Evolutionary conservation across 495 filamentous ascomycete genomes (phyloP).

Genomic region (Clohesyomyces aquaticus): DNA sequence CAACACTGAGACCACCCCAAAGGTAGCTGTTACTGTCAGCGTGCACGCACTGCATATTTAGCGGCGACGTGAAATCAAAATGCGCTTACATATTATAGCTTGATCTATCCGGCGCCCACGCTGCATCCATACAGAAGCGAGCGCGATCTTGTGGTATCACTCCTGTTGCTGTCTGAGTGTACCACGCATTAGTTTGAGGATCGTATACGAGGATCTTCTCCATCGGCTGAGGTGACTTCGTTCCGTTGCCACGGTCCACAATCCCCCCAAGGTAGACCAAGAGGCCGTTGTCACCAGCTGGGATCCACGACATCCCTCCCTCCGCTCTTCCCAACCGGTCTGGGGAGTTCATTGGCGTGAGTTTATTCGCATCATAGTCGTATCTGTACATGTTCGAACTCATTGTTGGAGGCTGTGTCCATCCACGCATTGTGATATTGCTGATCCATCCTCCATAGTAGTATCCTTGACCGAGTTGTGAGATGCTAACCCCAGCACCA

Average conservation of each 20-base stretch:
- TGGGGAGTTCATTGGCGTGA: background rate
- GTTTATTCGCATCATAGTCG: background rate
- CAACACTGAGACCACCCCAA: background rate
- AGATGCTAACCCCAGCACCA: background rate
- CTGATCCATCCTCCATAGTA: background rate
- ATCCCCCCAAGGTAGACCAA: too few relatives aligned
- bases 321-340: background rate
- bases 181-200: background rate
- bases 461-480: background rate
- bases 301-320: background rate
- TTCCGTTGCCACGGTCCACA: too few relatives aligned
- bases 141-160: background rate
- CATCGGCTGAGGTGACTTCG: background rate
- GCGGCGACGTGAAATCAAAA: too few relatives aligned
- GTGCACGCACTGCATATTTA: too few relatives aligned
- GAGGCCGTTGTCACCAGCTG: background rate
- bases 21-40: background rate
- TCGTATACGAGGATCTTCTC: background rate
- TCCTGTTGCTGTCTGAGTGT: background rate
- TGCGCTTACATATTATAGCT: background rate
- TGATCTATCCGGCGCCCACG: background rate
- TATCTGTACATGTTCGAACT: background rate
- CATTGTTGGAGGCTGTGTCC: background rate
- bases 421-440: background rate
- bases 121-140: background rate